Evolutionary conservation across 768 basidiomycete species (phyloP), one percentile per base, ranked within the genome.

Genomic region (Boletus sensibilis): DNA sequence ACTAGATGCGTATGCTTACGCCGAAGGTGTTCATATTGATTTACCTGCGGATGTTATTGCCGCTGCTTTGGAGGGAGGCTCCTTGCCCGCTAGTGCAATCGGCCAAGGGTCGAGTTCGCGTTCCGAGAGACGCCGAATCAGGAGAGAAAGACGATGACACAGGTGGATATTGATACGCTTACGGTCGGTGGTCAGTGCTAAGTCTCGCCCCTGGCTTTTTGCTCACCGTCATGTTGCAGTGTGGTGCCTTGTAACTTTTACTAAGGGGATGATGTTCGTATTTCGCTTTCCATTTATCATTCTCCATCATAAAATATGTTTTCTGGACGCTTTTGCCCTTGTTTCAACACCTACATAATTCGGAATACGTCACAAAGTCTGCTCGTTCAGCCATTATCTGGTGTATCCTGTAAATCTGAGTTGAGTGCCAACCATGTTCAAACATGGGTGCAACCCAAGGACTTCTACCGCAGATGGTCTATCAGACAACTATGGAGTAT

Each of bases 1-100:
- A n/a, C 73, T 93, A 65, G 91, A 93, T 67, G 86, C 90, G n/a
- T 89, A 79, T 63, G 81, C 84, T 25, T 92, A 92, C 65, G 78
- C 85, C 50, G 93, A 92, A 40, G 94, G 94, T 31, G 91, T 96
- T n/a, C 90, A 91, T 50, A 86, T 95, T 46, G 92, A 97, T 72
- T 77, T 97, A 34, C 94, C 94, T 25, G 92, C 94, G 34, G 94
- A 97, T 63, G 82, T 96, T 55, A 94, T 97, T 63, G 82, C 91
- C 23, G 91, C 92, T 45, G 92, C 94, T 9, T 73, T 97, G 63
- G 94, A 94, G 72, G 88, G 88, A 9, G 79, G 77, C 42, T 70
- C 81, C 16, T 75, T 90, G 34, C 88, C 90, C n/a, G 63, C 79
- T 10, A 81, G 76, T 56, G 74, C 82, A 4, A 75, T 88, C 37